Percentiles rank a stretch among this genome's conserved stretches.
Conservation (phyloP, 306 rosid genomes). For the Glycine soja region DNA sequence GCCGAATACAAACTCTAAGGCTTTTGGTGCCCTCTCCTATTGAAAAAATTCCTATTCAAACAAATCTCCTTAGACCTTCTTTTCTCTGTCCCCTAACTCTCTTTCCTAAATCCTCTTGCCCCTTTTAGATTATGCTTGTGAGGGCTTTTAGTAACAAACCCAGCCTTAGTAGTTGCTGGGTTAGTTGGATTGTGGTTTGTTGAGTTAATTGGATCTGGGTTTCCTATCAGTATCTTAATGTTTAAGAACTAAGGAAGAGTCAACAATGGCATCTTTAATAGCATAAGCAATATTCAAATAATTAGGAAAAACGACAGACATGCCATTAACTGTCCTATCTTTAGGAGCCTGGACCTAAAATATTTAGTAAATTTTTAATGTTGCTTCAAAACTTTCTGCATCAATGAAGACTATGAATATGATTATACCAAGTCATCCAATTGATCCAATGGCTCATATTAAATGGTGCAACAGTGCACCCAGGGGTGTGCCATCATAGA, state of each 20-base stretch:
- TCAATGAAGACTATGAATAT: neutral
- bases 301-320: neutral
- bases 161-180: neutral
- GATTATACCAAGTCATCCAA: no score
- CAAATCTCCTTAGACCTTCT: neutral
- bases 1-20: neutral
- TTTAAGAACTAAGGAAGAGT: no score
- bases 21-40: neutral
- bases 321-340: neutral
- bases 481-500: no score
- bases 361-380: slow-evolving; percentile 8
- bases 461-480: no score
- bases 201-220: neutral
- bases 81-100: neutral
- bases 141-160: neutral
- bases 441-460: no score
- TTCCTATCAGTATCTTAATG: no score
- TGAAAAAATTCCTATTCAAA: neutral
- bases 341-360: neutral
- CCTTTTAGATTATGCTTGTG: neutral
- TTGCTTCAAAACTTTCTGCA: slow-evolving; percentile 6
- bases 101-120: neutral
- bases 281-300: no score
- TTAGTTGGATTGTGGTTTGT: neutral
- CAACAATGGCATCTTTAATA: no score